Evolutionary conservation across 345 rosid species (phyloP), one percentile per base, ranked within the genome.

Genomic region (Salix viminalis): DNA sequence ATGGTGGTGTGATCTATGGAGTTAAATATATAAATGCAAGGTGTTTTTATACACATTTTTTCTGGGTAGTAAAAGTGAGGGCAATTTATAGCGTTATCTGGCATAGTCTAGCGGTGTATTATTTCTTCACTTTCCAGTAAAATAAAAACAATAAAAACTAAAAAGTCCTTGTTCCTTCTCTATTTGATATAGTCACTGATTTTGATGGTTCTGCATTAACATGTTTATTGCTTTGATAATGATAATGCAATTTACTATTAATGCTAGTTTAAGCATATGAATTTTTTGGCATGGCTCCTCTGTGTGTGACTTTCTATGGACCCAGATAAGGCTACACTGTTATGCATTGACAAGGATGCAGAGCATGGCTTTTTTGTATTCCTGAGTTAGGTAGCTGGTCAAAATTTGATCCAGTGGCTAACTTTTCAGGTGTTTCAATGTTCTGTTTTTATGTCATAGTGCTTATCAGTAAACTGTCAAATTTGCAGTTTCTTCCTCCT

Each of bases 401-500:
- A 24, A 62, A 13, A 28, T 23, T 24, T 24, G 56, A 50, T 50
- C 56, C 56, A 50, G 8, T 50, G n/a, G 56, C n/a, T 50, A 0
- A 15, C 56, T 50, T 42, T 48, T 30, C 62, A 24, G 41, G 24
- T 7, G 16, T 28, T 37, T 13, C 24, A 30, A 41, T 9, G 18
- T 16, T 50, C 39, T 70, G 24, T 69, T 69, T 6, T 70, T 71
- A 24, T 37, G 23, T 41, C 60, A 52, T 41, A 66, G 19, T 54
- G 13, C 58, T 71, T 10, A 80, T 23, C 61, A 50, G 50, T 73
- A 36, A 23, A 39, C n/a, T 67, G 19, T 37, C 16, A 62, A 71
- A 70, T 67, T 64, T 78, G 80, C 84, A 94, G 98, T 85, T 65
- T 61, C 96, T 96, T 44, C 97, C 99, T 67, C 92, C 83, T 69